Evolutionary conservation across 257 asterid species (phyloP), one percentile per base, ranked within the genome.

Genomic region (Ocimum tenuiflorum): DNA sequence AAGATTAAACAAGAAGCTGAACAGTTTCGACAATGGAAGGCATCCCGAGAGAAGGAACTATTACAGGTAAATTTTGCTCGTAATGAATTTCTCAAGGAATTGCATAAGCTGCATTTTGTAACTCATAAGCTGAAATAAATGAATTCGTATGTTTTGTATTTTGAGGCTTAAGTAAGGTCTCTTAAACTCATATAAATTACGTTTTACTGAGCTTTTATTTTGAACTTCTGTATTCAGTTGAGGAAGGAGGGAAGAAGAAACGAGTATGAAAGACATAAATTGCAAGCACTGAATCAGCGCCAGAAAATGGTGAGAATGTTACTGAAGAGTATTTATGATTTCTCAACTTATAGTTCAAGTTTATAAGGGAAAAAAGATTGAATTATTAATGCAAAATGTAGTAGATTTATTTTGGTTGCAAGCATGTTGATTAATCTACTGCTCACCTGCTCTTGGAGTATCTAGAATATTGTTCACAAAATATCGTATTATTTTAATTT

Each of bases 1-100:
- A 91, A 88, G 82, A 94, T 94, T 55, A 94, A 94, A 79, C 99
- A 88, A 78, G 97, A 94, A 83, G 88, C 97, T 36, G 99, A 94
- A 74, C 97, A 94, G 68, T 94, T 94, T 73, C 88, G 99, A 43
- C 97, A 83, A 50, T 94, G 99, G 99, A 94, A 90, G 77, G 97
- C 96, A 63, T 94, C 95, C 47, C 82, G 97, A 50, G 99, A 94
- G 77, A 94, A 94, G 80, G 99, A 94, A 75, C 73, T 94, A 63
- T 73, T 94, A 68, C 97, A 94, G 97, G 97, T 88, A 69, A 7
- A 47, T 58, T 69, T 70, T 61, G 24, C 53, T 54, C 51, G 70
- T 39, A 27, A 58, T 15, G 13, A 6, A 52, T 36, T 57, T 45
- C 35, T 47, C 24, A 12, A 15, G 33, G 29, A 57, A 3, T 47